phyloP scores from a whole-genome alignment of 106 monocot genomes.

The Dioscorea dumetorum region DNA sequence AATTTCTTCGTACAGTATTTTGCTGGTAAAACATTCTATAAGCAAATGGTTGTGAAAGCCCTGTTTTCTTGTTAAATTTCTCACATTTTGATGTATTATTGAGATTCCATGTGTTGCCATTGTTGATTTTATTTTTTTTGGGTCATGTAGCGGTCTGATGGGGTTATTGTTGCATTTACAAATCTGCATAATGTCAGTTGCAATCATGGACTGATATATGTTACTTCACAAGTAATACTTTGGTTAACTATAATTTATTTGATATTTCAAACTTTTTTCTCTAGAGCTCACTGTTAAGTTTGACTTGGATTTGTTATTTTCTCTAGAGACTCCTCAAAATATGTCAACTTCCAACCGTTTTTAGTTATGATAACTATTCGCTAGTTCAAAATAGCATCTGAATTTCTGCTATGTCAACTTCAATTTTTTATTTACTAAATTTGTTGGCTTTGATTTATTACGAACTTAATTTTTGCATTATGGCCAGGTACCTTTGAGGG shows the following conservation, averaged over 20 bases:
- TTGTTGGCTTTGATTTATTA: neutral
- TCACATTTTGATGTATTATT: no score
- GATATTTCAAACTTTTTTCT: neutral
- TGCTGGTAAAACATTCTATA: no score
- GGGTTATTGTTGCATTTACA: constrained; percentile 72
- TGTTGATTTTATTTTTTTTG: neutral
- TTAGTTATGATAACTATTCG: constrained; percentile 93
- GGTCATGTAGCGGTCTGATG: constrained; percentile 75
- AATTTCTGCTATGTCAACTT: neutral
- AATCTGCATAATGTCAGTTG: constrained; percentile 97
- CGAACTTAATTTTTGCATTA: neutral
- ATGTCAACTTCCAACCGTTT: constrained; percentile 75
- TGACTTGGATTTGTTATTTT: constrained; percentile 1
- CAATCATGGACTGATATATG: constrained; percentile 92
- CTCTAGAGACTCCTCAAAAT: constrained; percentile 85
- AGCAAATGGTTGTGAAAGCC: no score
- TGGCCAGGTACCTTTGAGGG: constrained; percentile 73
- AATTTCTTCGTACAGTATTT: no score
- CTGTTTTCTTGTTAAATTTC: no score
- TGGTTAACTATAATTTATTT: neutral
- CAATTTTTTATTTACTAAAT: neutral
- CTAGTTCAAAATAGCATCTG: constrained; percentile 63
- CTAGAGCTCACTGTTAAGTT: neutral
- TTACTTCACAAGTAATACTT: constrained; percentile 78
- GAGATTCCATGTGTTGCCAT: no score